These are phyloP conservation scores for Talaromyces sp. DNA, from an alignment of 2,329 filamentous ascomycete species.

Conservation along the genomic window DNA sequence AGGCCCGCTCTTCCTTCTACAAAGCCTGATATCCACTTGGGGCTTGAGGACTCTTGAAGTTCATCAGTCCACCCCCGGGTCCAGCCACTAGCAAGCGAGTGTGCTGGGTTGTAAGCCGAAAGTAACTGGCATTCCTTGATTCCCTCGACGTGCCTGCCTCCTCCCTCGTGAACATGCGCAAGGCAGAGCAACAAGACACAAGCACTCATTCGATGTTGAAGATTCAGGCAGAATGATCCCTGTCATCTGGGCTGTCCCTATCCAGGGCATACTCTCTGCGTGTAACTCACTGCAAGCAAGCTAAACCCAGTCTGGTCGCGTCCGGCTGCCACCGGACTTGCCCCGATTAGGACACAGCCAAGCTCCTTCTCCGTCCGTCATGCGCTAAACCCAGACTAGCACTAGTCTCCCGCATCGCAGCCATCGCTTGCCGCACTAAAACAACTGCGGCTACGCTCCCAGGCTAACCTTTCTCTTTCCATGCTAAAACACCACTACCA, in stretches of 20 bases:
- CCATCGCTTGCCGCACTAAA: not conserved
- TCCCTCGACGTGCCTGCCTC: no score
- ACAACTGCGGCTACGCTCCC: not conserved
- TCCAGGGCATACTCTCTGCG: not conserved
- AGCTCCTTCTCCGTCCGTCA: not conserved
- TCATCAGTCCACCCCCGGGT: no score
- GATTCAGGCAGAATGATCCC: not conserved
- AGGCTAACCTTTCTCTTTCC: not conserved
- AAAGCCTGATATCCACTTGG: not conserved
- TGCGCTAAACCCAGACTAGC: not conserved
- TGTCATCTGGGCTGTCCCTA: not conserved
- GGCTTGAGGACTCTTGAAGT: not conserved
- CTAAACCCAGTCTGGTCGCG: conserved; percentile 12
- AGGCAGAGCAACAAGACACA: not conserved
- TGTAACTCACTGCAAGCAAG: not conserved
- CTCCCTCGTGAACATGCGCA: no score
- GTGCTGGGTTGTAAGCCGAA: not conserved
- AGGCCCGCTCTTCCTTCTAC: not conserved
- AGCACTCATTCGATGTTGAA: no score
- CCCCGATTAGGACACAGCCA: conserved; percentile 3
- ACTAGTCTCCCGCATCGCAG: not conserved
- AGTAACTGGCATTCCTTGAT: not conserved
- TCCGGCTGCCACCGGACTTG: conserved; percentile 10
- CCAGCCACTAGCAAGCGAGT: not conserved
- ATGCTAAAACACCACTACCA: not conserved